Conservation (phyloP, 371 early-diverging fungal species). For the Rhizopus arrhizus region DNA sequence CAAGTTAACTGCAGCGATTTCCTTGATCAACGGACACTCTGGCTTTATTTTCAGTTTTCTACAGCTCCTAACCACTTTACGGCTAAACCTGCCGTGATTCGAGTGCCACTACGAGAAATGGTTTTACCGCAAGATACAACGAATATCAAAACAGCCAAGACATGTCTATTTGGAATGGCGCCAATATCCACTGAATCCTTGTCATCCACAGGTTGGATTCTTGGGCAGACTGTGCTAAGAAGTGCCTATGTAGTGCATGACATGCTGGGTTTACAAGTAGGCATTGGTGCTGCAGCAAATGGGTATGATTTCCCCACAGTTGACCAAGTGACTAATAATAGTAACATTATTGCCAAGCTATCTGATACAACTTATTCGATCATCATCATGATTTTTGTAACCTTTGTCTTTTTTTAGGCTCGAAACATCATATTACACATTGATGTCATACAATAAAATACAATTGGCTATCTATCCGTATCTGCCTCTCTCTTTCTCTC, state of each 20-base stretch:
- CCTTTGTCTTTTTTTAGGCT: background rate
- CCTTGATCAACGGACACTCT: background rate
- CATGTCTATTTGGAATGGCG: constrained; percentile 37
- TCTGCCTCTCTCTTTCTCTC: too few relatives aligned
- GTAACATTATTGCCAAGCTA: background rate
- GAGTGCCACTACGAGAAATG: constrained; percentile 26
- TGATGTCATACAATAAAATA: too few relatives aligned
- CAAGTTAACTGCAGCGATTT: constrained; percentile 22
- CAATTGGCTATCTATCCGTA: too few relatives aligned
- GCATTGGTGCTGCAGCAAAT: constrained; percentile 22
- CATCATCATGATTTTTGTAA: background rate
- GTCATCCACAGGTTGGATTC: constrained; percentile 27
- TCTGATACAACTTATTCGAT: background rate
- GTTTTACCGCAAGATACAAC: constrained; percentile 22
- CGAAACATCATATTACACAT: too few relatives aligned
- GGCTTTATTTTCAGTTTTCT: constrained; percentile 26
- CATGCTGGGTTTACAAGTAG: constrained; percentile 23
- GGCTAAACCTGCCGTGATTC: constrained; percentile 14
- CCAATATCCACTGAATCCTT: constrained; percentile 16
- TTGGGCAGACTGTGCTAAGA: constrained; percentile 36
- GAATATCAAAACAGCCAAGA: constrained; percentile 16
- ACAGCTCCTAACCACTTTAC: background rate
- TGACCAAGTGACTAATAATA: background rate
- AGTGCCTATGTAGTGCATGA: constrained; percentile 41
- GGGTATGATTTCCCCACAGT: constrained; percentile 19